Base-by-base conservation (phyloP, 768 basidiomycete species). In the Pleurotus sapidus region DNA sequence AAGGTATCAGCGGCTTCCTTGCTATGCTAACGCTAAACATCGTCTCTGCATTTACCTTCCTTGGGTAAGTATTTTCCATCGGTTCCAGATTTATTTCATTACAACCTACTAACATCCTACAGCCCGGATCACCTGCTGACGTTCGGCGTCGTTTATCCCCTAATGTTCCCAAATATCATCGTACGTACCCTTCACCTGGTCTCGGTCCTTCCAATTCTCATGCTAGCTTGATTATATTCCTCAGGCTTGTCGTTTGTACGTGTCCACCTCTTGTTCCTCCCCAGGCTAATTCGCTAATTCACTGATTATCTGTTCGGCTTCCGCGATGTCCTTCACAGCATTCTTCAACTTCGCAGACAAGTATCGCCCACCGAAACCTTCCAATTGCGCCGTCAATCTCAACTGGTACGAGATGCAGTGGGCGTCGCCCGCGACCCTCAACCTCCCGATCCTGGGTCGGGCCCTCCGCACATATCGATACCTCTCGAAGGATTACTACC, bases 221-320 rank as follows among this genome's bases (percentile, higher is more conserved):
- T 38, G 38, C 24, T 56, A 20, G 27, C 34, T 14, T 49, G 40
- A 18, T 30, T 7, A 9, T 23, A 18, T 27, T 39, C 20, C 40
- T 15, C 39, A 67, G 67, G 66, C 65, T 40, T 68, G 67, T 55
- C 65, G 66, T 43, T 53, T 67, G 67, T 65, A 55, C 30, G 30
- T 34, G 11, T 34, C 30, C 30, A 11, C 30, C 30, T 30, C 30
- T 2, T 58, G 67, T 64, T 45, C n/a, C 46, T 30, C 25, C 27
- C 51, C n/a, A 30, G 53, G n/a, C 17, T 27, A 30, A 55, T 56
- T 53, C 14, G 7, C 27, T n/a, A 30, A 27, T n/a, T n/a, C 51
- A 6, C 40, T 25, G 18, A 4, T 17, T 14, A 20, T 24, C 20
- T 24, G 17, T 17, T 38, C n/a, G n/a, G 25, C 23, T 51, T 23